Base-by-base conservation (phyloP, 495 filamentous ascomycete genomes). In the Hypoxylon subgilvum region DNA sequence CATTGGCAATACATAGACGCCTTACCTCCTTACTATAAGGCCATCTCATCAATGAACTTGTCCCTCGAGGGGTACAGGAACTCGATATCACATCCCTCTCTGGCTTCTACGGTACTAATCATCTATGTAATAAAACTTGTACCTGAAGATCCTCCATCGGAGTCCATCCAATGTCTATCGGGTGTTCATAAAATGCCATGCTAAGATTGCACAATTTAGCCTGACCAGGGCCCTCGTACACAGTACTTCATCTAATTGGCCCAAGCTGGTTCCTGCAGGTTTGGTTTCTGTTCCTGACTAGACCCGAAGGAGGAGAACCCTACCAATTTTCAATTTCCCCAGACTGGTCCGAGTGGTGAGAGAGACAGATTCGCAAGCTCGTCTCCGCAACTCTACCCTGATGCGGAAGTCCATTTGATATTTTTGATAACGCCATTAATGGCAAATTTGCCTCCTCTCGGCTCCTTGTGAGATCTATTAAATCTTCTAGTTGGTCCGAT, bases 191-290 rank as follows among this genome's bases (percentile, higher is more conserved):
- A 56, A 56, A 46, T 41, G 18, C 34, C 36, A 49, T 27, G 45
- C 52, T 42, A 52, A 63, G 43, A 63, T 63, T 58, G 53, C 53
- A 63, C 52, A 63, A 63, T 63, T 63, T 63, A 48, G 19, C n/a
- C 17, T 22, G 60, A 49, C 60, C 13, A 27, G 60, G 60, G 36
- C 40, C 6, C 35, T 31, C 10, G 46, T 34, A 28, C 45, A 25
- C 43, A 31, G 30, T 16, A 27, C 38, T 4, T 28, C 8, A 38
- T 18, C 30, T 63, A 53, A 63, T 63, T 58, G 60, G 60, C 36
- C 12, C 6, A 10, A 30, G 21, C 43, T 31, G 31, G 60, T 63
- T 57, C 60, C 60, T 63, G 60, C 60, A 63, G 34, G 40, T 57
- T 48, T 63, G 25, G 5, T 19, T 46, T 38, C 10, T 48, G 57